A percentile compares a stretch with the other conserved stretches of the same genome.
Evolutionary conservation across 225 moss, liverwort and hornwort genomes (phyloP).

Genomic region (Antitrichia curtipendula): DNA sequence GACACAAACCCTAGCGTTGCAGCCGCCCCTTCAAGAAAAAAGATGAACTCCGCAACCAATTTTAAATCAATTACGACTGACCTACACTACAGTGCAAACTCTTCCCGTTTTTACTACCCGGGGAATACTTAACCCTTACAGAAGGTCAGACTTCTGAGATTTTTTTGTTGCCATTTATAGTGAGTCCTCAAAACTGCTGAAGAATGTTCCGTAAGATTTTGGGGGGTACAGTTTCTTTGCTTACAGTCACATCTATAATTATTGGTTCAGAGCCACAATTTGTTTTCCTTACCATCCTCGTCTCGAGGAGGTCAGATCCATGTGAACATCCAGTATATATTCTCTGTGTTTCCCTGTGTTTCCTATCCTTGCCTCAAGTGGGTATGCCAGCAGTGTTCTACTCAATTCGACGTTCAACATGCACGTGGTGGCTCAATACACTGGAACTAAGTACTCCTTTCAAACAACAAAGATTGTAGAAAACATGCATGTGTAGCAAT

Average conservation of each 20-base stretch:
- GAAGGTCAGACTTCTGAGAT: neutral
- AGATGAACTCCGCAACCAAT: too few relatives aligned
- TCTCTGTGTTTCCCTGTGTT: neutral
- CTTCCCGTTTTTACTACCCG: too few relatives aligned
- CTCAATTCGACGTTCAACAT: neutral
- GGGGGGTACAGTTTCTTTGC: neutral
- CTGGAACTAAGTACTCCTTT: neutral
- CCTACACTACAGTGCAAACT: too few relatives aligned
- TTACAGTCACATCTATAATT: neutral
- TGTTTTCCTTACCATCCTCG: neutral
- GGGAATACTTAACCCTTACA: too few relatives aligned
- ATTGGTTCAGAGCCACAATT: neutral
- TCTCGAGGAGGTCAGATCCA: neutral
- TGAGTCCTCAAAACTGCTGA: neutral
- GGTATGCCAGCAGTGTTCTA: neutral
- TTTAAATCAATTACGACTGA: too few relatives aligned
- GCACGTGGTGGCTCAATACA: neutral
- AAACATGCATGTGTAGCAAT: neutral
- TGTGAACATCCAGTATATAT: neutral
- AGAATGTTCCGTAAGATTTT: neutral
- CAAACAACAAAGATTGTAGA: neutral
- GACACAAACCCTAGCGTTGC: too few relatives aligned
- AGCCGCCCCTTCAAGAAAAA: too few relatives aligned
- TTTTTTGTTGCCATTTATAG: neutral
- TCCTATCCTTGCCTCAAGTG: neutral